Conservation (phyloP, 164 flowering plant genomes). For the Kalanchoe fedtschenkoi region DNA sequence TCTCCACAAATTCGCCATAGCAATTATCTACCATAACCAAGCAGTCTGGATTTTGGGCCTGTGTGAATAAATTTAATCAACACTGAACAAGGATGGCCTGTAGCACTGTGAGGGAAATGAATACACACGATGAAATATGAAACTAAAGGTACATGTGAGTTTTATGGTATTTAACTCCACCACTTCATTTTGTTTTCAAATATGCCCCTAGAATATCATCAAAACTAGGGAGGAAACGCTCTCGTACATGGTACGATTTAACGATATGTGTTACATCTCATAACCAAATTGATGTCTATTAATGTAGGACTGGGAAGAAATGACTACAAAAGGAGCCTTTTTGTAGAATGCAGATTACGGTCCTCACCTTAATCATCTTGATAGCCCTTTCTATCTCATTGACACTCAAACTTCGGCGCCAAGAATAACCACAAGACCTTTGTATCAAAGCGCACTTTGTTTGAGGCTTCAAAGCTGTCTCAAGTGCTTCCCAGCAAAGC, state of each 20-base stretch:
- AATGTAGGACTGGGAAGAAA: too few relatives aligned
- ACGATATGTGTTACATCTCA: too few relatives aligned
- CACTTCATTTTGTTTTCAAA: neutral
- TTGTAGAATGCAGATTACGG: neutral
- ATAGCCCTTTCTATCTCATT: slow-evolving; percentile 67
- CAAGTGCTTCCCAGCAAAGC: slow-evolving; percentile 59
- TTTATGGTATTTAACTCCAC: neutral
- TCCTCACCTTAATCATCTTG: slow-evolving; percentile 52
- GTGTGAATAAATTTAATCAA: slow-evolving; percentile 7
- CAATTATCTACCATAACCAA: slow-evolving; percentile 92
- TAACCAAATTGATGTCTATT: neutral
- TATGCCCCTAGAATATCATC: too few relatives aligned
- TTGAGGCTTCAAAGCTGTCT: slow-evolving; percentile 41
- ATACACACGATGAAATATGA: neutral
- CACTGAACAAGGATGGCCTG: neutral
- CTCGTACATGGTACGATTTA: neutral
- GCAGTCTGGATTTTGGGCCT: slow-evolving; percentile 77
- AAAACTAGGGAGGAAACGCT: neutral
- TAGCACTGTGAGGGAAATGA: neutral
- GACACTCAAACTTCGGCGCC: slow-evolving; percentile 75
- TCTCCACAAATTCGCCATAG: slow-evolving; percentile 88
- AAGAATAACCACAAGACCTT: slow-evolving; percentile 89
- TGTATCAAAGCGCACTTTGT: slow-evolving; percentile 88
- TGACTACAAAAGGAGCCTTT: neutral
- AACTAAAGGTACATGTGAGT: neutral